Evolutionary conservation across 192 early-diverging fungal species (phyloP), one percentile per base, ranked within the genome.

Genomic region (Rhizophlyctis rosea): DNA sequence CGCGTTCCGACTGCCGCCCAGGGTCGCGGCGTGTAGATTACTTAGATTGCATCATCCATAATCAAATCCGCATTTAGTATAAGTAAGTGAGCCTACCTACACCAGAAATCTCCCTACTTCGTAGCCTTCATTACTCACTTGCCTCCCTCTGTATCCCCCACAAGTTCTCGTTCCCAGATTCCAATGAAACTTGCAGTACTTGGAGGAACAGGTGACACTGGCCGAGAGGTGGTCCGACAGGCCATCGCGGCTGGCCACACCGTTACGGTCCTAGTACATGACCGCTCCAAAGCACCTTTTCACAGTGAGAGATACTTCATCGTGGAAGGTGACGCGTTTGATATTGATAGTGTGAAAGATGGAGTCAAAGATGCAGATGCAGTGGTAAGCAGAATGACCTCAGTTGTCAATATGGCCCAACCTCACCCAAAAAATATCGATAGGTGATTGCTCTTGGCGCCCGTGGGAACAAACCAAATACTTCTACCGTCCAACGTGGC

Each of bases 111-210:
- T n/a, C n/a, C n/a, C n/a, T n/a, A n/a, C n/a, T n/a, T n/a, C n/a
- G n/a, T n/a, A n/a, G n/a, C n/a, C n/a, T n/a, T n/a, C n/a, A n/a
- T n/a, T n/a, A n/a, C n/a, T n/a, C n/a, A n/a, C n/a, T n/a, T n/a
- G n/a, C n/a, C n/a, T n/a, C n/a, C n/a, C n/a, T n/a, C n/a, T n/a
- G n/a, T n/a, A n/a, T n/a, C n/a, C n/a, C n/a, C n/a, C n/a, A n/a
- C n/a, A n/a, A n/a, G n/a, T n/a, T n/a, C n/a, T n/a, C n/a, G n/a
- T n/a, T n/a, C n/a, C n/a, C n/a, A n/a, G n/a, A n/a, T n/a, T n/a
- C n/a, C n/a, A n/a, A 44, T 44, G 39, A 44, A 44, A 44, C 39
- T 44, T 18, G 39, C 39, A 13, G 39, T 44, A 44, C 39, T 44
- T 7, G 39, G 39, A 13, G 39, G 9, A 44, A 44, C 39, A 44